Evolutionary conservation across 2,329 filamentous ascomycete genomes (phyloP).

Genomic region (Lizonia empirigonia): DNA sequence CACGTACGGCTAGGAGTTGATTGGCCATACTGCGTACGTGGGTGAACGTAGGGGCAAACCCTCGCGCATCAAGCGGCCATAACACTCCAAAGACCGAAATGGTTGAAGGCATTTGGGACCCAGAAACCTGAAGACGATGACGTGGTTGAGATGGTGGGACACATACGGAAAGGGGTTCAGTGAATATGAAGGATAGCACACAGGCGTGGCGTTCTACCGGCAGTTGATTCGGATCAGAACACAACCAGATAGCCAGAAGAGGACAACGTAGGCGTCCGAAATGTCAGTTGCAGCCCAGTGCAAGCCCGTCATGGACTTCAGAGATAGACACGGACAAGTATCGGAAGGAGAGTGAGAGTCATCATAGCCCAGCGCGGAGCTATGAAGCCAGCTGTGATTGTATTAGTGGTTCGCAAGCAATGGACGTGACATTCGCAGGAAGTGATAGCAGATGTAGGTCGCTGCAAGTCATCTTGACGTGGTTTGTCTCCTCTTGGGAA

Average conservation of each 20-base stretch:
- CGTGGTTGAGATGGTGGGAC: conserved; percentile 30
- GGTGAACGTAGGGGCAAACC: no score
- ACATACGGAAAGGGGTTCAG: no score
- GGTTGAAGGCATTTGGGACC: conserved; percentile 41
- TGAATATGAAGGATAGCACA: conserved; percentile 30
- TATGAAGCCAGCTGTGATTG: conserved; percentile 32
- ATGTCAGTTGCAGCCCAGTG: conserved; percentile 22
- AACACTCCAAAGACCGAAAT: conserved; percentile 36
- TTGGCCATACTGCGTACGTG: no score
- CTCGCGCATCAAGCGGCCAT: no score
- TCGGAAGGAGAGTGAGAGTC: conserved; percentile 35
- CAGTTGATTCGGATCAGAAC: conserved; percentile 35
- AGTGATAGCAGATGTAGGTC: conserved; percentile 34
- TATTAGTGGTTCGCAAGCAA: conserved; percentile 11
- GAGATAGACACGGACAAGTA: conserved; percentile 32
- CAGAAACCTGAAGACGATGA: conserved; percentile 41
- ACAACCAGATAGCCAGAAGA: conserved; percentile 28
- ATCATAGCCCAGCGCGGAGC: conserved; percentile 38
- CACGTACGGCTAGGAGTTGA: no score
- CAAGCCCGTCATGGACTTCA: conserved; percentile 23
- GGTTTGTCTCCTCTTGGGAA: no score
- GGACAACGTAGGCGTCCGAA: conserved; percentile 32
- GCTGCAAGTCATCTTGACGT: conserved; percentile 31
- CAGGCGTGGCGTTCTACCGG: conserved; percentile 41
- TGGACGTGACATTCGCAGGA: conserved; percentile 16